Base-by-base conservation (phyloP, 1,139 yeast genomes). In the Saccharomycopsis crataegensis region DNA sequence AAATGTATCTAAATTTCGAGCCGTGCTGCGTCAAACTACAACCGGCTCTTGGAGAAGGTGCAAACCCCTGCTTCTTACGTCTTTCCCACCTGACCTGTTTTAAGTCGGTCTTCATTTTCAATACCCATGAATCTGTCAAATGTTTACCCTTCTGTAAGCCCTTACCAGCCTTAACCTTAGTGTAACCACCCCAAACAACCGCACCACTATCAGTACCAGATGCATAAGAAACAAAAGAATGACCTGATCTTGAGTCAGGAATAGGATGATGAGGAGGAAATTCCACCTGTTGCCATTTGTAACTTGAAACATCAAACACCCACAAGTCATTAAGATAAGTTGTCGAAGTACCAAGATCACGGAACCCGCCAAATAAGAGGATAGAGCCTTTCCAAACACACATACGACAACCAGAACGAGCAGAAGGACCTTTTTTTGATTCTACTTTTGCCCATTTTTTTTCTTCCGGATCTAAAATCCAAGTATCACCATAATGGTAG, bases 191-290 rank as follows among this genome's bases (percentile, higher is more conserved):
- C 76, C 87, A 88, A 2, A 91, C 62, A 1, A 89, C 78, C 1
- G 90, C 93, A 48, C 98, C 98, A 22, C 51, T 50, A 37, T 55
- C 56, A 11, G 44, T 28, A 8, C 48, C 53, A 8, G 34, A 22
- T 28, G 34, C 36, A 54, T 81, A 78, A 1, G 97, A 87, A 49
- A 93, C 74, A 51, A 91, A 75, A 0, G 96, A 87, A 66, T 93
- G 98, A 1, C 99, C 99, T 0, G 96, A 86, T 60, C 99, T 76
- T 0, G 97, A 84, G 64, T 91, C 98, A 0, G 99, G 98, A 40
- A 82, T 69, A 2, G 84, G 76, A 62, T 86, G 91, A 53, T 84
- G 85, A 1, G 82, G 80, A 2, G 98, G 96, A 62, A 90, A 86
- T 64, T 86, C 96, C 5, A 90, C 80, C 67, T 90, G 94, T 56